phyloP scores from a whole-genome alignment of 768 basidiomycete species.

The Pleurotus pulmonarius region DNA sequence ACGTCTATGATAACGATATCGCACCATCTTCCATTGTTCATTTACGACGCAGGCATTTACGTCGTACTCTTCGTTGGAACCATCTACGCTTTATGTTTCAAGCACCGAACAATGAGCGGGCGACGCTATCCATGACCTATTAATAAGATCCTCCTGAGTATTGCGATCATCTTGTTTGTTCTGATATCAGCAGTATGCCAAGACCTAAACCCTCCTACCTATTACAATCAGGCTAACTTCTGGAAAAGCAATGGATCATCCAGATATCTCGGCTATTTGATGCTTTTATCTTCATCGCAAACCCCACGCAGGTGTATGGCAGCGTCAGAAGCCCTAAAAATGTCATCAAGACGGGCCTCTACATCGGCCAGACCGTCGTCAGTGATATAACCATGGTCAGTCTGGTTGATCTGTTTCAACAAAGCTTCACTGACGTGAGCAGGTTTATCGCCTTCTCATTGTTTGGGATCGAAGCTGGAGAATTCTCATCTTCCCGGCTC shows the following conservation, averaged over 20 bases:
- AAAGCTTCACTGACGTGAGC: no score
- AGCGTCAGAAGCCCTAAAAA: neutral
- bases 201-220: neutral
- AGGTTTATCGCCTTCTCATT: constrained; percentile 4
- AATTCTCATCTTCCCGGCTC: neutral
- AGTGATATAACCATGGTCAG: constrained; percentile 2
- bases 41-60: neutral
- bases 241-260: neutral
- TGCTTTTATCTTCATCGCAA: neutral
- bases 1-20: no score
- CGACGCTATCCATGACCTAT: neutral
- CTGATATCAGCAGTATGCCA: neutral
- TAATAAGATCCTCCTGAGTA: neutral
- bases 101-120: neutral
- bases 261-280: constrained; percentile 2
- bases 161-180: neutral
- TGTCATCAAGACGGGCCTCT: constrained; percentile 2
- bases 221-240: neutral
- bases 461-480: constrained; percentile 4
- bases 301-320: neutral
- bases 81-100: neutral
- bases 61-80: constrained; percentile 3
- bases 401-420: no score
- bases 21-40: no score
- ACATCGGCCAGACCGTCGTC: constrained; percentile 5